These are phyloP conservation scores for Capsaspora owczarzaki DNA, from an alignment of 78 protist species.

Conservation along the genomic window DNA sequence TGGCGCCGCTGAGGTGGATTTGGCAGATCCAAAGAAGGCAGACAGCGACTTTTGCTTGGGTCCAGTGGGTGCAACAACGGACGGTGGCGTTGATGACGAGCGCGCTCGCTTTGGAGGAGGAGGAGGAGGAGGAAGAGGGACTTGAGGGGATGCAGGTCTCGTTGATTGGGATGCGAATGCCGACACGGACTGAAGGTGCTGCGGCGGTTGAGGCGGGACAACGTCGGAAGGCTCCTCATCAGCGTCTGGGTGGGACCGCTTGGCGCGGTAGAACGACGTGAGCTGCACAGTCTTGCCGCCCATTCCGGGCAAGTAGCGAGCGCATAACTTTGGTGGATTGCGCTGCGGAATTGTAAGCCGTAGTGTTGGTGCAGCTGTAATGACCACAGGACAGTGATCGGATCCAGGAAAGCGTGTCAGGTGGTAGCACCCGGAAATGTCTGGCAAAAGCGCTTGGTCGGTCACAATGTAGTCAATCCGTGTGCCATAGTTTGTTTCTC, in stretches of 20 bases:
- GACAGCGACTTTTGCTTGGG: background rate
- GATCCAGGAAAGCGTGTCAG: background rate
- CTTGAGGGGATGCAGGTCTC: no score
- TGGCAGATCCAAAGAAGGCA: background rate
- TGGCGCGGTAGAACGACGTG: background rate
- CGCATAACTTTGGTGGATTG: background rate
- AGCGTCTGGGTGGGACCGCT: background rate
- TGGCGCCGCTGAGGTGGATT: background rate
- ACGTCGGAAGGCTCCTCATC: background rate
- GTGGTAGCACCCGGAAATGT: background rate
- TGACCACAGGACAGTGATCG: background rate
- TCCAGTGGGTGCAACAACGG: background rate
- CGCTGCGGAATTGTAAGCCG: background rate
- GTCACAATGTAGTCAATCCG: slow-evolving; percentile 18
- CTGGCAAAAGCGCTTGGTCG: background rate
- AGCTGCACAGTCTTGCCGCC: background rate
- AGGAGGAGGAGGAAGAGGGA: no score
- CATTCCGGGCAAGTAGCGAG: background rate
- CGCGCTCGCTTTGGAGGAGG: background rate
- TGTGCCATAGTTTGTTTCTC: background rate
- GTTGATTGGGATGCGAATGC: no score
- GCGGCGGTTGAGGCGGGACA: no score
- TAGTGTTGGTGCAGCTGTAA: background rate
- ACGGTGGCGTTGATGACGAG: background rate
- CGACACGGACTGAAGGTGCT: no score